Conservation (phyloP, 768 basidiomycete species). For the Leccinum arenicola region DNA sequence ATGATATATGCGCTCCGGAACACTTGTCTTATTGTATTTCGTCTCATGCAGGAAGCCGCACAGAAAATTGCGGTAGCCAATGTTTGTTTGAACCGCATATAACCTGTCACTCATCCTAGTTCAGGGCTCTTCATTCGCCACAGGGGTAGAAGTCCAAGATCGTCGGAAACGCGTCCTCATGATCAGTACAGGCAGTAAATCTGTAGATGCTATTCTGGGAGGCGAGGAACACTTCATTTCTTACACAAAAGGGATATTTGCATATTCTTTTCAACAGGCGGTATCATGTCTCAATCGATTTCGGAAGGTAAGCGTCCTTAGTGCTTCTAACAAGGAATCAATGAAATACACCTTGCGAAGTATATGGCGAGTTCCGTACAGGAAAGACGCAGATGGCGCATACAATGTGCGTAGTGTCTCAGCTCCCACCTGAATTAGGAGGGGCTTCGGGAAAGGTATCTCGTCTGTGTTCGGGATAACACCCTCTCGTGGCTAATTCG, state of each 20-base stretch:
- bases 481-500: neutral
- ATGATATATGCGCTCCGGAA: constrained; percentile 15
- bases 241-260: neutral
- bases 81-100: neutral
- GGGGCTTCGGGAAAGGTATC: constrained; percentile 85
- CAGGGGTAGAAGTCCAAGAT: constrained; percentile 89
- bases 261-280: constrained; percentile 46
- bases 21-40: neutral
- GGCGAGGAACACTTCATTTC: constrained; percentile 42
- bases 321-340: neutral
- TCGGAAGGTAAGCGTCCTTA: constrained; percentile 62
- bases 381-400: constrained; percentile 96
- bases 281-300: constrained; percentile 89
- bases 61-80: constrained; percentile 71
- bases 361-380: constrained; percentile 95
- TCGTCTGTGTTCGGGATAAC: constrained; percentile 3
- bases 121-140: constrained; percentile 88
- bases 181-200: constrained; percentile 94
- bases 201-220: constrained; percentile 84
- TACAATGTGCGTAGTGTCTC: constrained; percentile 89
- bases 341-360: constrained; percentile 36
- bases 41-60: constrained; percentile 71
- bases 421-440: constrained; percentile 86
- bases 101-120: neutral
- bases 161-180: constrained; percentile 72